Conservation (phyloP, 306 rosid species). For the Fagus crenata region DNA sequence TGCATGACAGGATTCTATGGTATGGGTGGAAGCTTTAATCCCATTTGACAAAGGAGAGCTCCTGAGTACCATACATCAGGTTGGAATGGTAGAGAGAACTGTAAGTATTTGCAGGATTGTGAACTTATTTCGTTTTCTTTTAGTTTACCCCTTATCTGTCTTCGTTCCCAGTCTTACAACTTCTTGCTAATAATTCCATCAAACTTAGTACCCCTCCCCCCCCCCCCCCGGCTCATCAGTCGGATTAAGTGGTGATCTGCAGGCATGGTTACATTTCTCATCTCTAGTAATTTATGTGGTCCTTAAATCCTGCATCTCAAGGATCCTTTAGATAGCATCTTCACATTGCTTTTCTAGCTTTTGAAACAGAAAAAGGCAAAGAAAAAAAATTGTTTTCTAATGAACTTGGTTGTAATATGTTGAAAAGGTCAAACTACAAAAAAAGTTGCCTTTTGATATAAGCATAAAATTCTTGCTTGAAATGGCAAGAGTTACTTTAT, state of each 20-base stretch:
- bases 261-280: too few species aligned
- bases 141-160: neutral
- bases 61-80: conserved; percentile 82
- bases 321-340: too few species aligned
- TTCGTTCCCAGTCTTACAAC: neutral
- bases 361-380: too few species aligned
- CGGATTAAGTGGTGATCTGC: neutral
- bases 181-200: neutral
- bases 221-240: neutral
- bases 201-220: neutral
- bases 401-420: neutral
- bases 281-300: too few species aligned
- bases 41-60: conserved; percentile 94
- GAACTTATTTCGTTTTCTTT: neutral
- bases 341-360: too few species aligned
- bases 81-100: conserved; percentile 93
- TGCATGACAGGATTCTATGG: conserved; percentile 76
- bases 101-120: conserved; percentile 50
- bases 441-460: neutral
- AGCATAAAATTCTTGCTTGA: neutral
- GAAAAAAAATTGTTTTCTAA: neutral
- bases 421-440: neutral
- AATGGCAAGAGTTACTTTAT: neutral
- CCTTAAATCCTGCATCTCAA: too few species aligned
- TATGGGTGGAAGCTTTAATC: conserved; percentile 95